Conservation (phyloP, 2,329 filamentous ascomycete genomes). For the Chaetomium sp. region DNA sequence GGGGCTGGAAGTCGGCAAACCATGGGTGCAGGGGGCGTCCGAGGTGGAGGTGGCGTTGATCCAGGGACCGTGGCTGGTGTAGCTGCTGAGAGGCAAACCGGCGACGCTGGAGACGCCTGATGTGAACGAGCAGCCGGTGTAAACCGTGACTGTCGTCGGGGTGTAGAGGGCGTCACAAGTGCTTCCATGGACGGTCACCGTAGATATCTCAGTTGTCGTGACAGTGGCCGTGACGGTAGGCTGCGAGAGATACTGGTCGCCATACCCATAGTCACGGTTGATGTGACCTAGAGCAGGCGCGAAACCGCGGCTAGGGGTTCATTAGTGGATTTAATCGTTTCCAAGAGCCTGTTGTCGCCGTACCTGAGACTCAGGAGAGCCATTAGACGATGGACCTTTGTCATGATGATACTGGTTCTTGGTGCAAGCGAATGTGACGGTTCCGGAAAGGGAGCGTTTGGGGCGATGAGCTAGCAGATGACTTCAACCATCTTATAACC, state of each 20-base stretch:
- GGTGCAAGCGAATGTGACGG: constrained; percentile 17
- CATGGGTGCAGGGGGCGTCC: neutral
- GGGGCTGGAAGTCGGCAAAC: neutral
- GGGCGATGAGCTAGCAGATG: neutral
- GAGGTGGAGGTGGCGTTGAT: neutral
- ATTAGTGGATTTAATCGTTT: neutral
- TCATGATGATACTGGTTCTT: constrained; percentile 13
- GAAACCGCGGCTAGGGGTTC: constrained; percentile 4
- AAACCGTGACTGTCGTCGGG: constrained; percentile 24
- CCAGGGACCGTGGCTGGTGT: constrained; percentile 12
- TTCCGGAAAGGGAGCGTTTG: neutral
- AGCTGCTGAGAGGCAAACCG: neutral
- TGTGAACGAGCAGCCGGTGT: constrained; percentile 10
- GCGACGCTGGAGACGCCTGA: neutral
- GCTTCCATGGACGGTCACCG: constrained; percentile 18
- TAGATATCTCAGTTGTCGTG: constrained; percentile 19
- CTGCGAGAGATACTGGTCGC: neutral
- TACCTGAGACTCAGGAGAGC: constrained; percentile 28
- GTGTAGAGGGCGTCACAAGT: constrained; percentile 14
- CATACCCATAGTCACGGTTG: constrained; percentile 9
- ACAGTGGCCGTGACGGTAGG: constrained; percentile 14
- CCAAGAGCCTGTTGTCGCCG: neutral
- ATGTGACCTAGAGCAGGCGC: constrained; percentile 11
- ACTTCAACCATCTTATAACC: constrained; percentile 2
- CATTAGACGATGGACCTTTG: constrained; percentile 11